Evolutionary conservation across 352 stramenopile species (phyloP), one percentile per base, ranked within the genome.

Genomic region (Phytophthora syringae): DNA sequence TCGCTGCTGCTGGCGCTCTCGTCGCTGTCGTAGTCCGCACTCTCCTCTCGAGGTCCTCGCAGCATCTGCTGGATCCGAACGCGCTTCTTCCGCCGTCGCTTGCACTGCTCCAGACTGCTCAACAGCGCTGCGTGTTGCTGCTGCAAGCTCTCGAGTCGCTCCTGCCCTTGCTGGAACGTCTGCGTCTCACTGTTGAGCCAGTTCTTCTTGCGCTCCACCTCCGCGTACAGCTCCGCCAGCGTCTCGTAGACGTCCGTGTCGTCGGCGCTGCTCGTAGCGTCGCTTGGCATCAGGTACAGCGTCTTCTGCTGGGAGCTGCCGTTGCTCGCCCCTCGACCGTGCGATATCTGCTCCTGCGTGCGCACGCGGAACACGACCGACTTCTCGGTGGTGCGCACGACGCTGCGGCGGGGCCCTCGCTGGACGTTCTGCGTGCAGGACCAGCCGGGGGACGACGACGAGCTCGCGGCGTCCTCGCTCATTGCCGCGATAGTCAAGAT

Each of bases 41-140:
- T 47, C 15, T 72, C 62, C 1, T n/a, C 27, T 39, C 52, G 63
- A n/a, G 45, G 55, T 13, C 65, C 60, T 21, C 50, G 61, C 22
- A 88, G 24, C 58, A 80, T 57, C 15, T 70, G 64, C 40, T 72
- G 66, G 16, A 88, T 61, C 3, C 69, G 64, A 18, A 76, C 55
- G 28, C 60, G 55, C 56, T 83, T 70, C 7, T 77, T 73, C 22
- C 72, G 63, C 11, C 65, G 70, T 11, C 64, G 55, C 15, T 80
- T 70, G 40, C 74, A 81, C 40, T 84, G 56, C 49, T 88, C 71
- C 37, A 80, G 53, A 16, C 64, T 63, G 0, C 47, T 43, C 40
- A 84, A 68, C 36, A 90, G 70, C 18, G 52, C 53, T 7, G 70
- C 75, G 54, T 84, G 61, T 44, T 89, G 71, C 18, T 58, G 53